These are phyloP conservation scores for Ophiostoma novo-ulmi DNA, from an alignment of 2,329 filamentous ascomycete species.

Conservation along the genomic window DNA sequence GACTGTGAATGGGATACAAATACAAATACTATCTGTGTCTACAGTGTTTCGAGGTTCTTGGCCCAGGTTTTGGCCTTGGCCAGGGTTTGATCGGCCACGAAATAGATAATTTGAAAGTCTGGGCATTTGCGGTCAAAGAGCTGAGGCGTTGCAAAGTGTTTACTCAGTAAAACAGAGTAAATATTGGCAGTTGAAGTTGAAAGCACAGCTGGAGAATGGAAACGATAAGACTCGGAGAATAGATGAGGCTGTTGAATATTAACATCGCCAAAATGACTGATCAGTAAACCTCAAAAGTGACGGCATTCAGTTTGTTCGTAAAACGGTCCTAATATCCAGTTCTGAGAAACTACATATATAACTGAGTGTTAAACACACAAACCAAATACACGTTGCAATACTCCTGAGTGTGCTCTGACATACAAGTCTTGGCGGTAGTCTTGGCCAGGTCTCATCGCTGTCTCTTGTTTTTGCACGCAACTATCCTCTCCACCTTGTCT, in stretches of 20 bases:
- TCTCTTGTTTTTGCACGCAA: constrained; percentile 13
- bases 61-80: not conserved
- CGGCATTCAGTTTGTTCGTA: not conserved
- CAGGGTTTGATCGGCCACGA: constrained; percentile 7
- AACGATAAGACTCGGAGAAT: not conserved
- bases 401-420: constrained; percentile 3
- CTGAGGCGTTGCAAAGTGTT: not conserved
- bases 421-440: constrained; percentile 22
- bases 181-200: not conserved
- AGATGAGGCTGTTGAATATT: not conserved
- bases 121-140: constrained; percentile 9
- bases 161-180: not conserved
- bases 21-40: not conserved
- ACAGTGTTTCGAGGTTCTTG: constrained; percentile 5
- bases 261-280: not conserved
- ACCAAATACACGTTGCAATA: not conserved
- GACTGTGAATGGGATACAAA: not conserved
- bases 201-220: not conserved
- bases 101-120: not conserved
- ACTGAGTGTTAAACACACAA: not conserved
- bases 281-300: not conserved
- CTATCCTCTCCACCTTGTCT: not conserved
- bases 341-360: not conserved
- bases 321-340: not conserved
- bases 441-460: constrained; percentile 25